Conservation (phyloP, 768 basidiomycete species). For the Pleurotus platypus region DNA sequence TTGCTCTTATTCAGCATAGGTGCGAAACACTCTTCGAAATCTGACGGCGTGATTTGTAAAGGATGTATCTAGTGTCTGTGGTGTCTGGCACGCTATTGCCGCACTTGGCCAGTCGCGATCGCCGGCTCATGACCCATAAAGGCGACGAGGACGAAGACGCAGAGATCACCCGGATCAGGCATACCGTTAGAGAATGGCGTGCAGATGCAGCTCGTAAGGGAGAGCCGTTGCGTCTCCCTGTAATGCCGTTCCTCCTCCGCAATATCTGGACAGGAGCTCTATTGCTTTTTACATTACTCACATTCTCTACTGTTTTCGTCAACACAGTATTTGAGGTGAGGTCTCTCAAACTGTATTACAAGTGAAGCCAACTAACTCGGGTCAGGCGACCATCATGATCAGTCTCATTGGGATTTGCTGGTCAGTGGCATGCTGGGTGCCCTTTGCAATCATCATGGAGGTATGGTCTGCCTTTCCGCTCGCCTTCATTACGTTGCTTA, state of each 20-base stretch:
- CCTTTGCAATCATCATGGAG: conserved; percentile 98
- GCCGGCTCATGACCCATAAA: conserved; percentile 69
- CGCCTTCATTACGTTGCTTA: neutral
- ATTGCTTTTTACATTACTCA: conserved; percentile 73
- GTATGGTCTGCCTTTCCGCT: conserved; percentile 29
- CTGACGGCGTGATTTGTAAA: neutral
- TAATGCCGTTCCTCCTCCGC: conserved; percentile 86
- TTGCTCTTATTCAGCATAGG: conserved; percentile 90
- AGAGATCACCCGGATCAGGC: conserved; percentile 66
- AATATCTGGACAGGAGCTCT: conserved; percentile 94
- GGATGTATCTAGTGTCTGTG: conserved; percentile 64
- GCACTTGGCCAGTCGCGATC: conserved; percentile 76
- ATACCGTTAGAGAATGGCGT: conserved; percentile 77
- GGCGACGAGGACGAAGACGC: conserved; percentile 73
- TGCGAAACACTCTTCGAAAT: conserved; percentile 27
- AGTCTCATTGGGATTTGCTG: conserved; percentile 89
- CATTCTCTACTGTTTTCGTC: conserved; percentile 85
- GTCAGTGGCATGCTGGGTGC: conserved; percentile 98
- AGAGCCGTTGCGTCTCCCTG: conserved; percentile 71
- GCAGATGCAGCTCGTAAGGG: conserved; percentile 78
- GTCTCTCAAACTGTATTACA: conserved; percentile 1
- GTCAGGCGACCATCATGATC: conserved; percentile 76
- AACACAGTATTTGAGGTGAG: conserved; percentile 68
- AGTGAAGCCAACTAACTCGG: neutral
- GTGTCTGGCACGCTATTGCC: conserved; percentile 79